Base-by-base conservation (phyloP, 179 eudicot genomes). In the Heliamphora pulchella region DNA sequence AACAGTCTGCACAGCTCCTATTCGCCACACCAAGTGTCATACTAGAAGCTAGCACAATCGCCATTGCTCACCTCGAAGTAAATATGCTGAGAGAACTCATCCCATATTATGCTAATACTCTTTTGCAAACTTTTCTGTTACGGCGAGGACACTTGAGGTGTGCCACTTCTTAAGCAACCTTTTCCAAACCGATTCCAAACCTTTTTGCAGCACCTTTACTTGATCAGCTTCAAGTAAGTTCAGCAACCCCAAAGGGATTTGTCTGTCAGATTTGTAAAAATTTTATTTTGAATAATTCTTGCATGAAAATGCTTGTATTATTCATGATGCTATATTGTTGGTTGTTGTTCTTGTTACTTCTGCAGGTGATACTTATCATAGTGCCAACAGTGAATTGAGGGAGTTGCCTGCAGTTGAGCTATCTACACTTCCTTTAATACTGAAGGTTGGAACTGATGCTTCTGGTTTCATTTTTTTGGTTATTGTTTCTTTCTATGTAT, bases 391-490 rank as follows among this genome's bases (percentile, higher is more conserved):
- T 88, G 98, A 91, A 82, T 70, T 96, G 77, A 87, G 91, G 87
- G 99, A 96, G 87, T 88, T 96, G 81, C 99, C 99, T 83, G 87
- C 92, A 4, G 94, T 96, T 84, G 96, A 96, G 88, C 86, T 96
- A 5, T 91, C 98, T 62, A 89, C 96, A 43, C 91, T 96, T 22
- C 97, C 97, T 58, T 84, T 91, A 80, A 87, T 96, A 82, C 87
- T 91, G 78, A 96, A 96, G 99, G 99, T 96, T 73, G 79, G 43
- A 66, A 61, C 79, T 79, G 62, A 74, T 51, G 58, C 74, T 51
- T 76, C 59, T 13, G n/a, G 59, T 39, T 4, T 51, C 4, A 14
- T 46, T 54, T 53, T 55, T 43, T 59, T 20, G 4, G 9, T 31
- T 59, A 50, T 31, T 43, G 22, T 51, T 62, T n/a, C 48, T 18